phyloP scores from a whole-genome alignment of 139 green algal species.

The Chlamydomonas sp. region DNA sequence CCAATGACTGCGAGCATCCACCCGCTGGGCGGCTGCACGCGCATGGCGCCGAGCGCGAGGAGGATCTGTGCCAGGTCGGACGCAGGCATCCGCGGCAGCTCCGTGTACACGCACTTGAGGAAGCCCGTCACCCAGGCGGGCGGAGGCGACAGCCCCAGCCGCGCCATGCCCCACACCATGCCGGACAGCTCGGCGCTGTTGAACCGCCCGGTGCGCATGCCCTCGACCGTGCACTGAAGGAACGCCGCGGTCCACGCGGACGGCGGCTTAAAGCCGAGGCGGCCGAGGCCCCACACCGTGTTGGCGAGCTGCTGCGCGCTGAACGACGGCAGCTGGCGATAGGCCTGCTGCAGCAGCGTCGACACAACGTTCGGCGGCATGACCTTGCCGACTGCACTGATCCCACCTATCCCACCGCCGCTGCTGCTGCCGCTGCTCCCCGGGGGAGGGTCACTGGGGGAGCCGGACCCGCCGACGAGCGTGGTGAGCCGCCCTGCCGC shows the following conservation, averaged over 20 bases:
- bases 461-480: too few relatives aligned
- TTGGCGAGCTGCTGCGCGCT: conserved; percentile 21
- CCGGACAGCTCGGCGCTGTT: not conserved
- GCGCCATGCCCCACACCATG: not conserved
- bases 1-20: not conserved
- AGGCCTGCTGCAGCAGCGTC: conserved; percentile 8
- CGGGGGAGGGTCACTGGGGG: too few relatives aligned
- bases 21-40: not conserved
- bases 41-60: not conserved
- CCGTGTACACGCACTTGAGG: not conserved
- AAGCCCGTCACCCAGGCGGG: not conserved
- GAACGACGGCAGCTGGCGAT: conserved; percentile 7
- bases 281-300: conserved; percentile 15
- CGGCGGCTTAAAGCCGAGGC: conserved; percentile 11
- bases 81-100: not conserved
- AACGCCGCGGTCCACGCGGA: conserved; percentile 12
- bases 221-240: not conserved
- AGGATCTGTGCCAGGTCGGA: not conserved
- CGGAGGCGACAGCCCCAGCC: not conserved
- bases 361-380: not conserved
- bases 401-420: too few relatives aligned
- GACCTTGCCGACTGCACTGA: too few relatives aligned
- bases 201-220: not conserved
- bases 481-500: conserved; percentile 13
- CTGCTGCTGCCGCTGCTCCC: too few relatives aligned